Evolutionary conservation across 495 filamentous ascomycete species (phyloP).

Genomic region (Cetradonia linearis): DNA sequence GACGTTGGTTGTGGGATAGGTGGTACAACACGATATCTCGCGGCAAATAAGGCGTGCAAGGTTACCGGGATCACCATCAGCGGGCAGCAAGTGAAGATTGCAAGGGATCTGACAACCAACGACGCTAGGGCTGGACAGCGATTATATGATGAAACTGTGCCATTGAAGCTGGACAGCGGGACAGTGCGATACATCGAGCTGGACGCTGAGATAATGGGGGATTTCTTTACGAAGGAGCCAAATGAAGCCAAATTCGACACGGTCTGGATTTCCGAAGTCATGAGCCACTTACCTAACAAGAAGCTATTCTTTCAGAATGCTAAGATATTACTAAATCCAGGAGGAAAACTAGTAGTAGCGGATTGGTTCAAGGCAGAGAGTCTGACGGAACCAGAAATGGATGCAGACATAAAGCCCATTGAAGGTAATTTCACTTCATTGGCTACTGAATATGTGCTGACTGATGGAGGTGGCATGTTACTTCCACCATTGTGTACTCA

Average conservation of each 20-base stretch:
- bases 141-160: constrained; percentile 17
- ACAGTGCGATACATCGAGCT: constrained; percentile 43
- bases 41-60: constrained; percentile 33
- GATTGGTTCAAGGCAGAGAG: constrained; percentile 46
- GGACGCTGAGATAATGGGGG: constrained; percentile 49
- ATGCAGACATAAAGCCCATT: constrained; percentile 45
- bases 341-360: constrained; percentile 43
- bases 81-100: constrained; percentile 43
- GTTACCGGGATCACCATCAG: constrained; percentile 51
- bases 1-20: constrained; percentile 50
- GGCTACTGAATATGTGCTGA: constrained; percentile 5
- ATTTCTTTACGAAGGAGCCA: constrained; percentile 32
- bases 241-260: constrained; percentile 35
- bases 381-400: constrained; percentile 34
- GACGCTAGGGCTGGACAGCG: constrained; percentile 24
- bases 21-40: constrained; percentile 44
- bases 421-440: constrained; percentile 30
- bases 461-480: constrained; percentile 42
- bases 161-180: constrained; percentile 34
- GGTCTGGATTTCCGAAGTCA: constrained; percentile 50
- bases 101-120: constrained; percentile 29
- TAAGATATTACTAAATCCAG: constrained; percentile 30
- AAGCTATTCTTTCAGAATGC: constrained; percentile 45
- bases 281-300: constrained; percentile 49
- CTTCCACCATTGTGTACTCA: constrained; percentile 43